These are phyloP conservation scores for Conoideocrella luteorostrata DNA, from an alignment of 2,329 filamentous ascomycete genomes.

Conservation along the genomic window DNA sequence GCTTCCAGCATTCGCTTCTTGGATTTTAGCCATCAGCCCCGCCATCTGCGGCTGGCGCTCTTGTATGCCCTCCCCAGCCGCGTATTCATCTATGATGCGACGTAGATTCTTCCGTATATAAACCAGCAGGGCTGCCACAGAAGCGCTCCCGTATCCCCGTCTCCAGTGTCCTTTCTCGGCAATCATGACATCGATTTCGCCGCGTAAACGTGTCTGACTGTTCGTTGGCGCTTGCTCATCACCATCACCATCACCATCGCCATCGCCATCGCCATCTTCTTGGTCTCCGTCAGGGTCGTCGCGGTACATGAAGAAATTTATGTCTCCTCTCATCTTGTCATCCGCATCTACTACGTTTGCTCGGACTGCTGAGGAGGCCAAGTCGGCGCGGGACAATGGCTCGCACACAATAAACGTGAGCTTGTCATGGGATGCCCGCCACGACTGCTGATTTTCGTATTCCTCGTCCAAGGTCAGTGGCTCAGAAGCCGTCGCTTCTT, in stretches of 20 bases:
- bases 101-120: slow-evolving; percentile 55
- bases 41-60: slow-evolving; percentile 11
- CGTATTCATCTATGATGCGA: slow-evolving; percentile 46
- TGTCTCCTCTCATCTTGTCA: slow-evolving; percentile 61
- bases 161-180: slow-evolving; percentile 52
- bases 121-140: slow-evolving; percentile 60
- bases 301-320: slow-evolving; percentile 70
- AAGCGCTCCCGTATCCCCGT: slow-evolving; percentile 57
- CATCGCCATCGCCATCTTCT: slow-evolving; percentile 14
- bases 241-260: too few relatives aligned
- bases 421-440: slow-evolving; percentile 78
- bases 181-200: slow-evolving; percentile 86
- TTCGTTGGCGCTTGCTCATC: too few relatives aligned
- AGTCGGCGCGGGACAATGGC: slow-evolving; percentile 23
- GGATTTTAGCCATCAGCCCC: slow-evolving; percentile 50
- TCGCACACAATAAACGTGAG: slow-evolving; percentile 83
- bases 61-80: slow-evolving; percentile 10
- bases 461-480: slow-evolving; percentile 74
- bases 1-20: slow-evolving; percentile 47
- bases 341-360: slow-evolving; percentile 47
- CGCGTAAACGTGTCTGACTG: slow-evolving; percentile 39
- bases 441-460: slow-evolving; percentile 83
- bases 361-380: background rate
- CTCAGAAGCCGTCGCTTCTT: slow-evolving; percentile 80
- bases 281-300: slow-evolving; percentile 1